A percentile compares a stretch with the other conserved stretches of the same genome.
phyloP scores from a whole-genome alignment of 1,284 basidiomycete species.

The Sphaerobolus stellatus region DNA sequence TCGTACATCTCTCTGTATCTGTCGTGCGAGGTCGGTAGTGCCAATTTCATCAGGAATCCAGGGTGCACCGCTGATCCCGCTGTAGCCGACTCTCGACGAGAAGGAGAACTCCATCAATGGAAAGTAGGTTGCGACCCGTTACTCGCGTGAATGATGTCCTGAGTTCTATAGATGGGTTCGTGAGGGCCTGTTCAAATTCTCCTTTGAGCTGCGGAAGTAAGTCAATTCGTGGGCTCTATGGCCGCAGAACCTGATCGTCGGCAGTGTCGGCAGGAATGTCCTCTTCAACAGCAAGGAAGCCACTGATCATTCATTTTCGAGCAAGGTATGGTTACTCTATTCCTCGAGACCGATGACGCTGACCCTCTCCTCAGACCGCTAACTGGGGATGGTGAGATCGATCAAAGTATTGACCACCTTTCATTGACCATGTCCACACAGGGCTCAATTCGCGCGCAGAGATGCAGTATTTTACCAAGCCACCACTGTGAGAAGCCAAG shows the following conservation, averaged over 20 bases:
- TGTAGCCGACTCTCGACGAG: slow-evolving; percentile 73
- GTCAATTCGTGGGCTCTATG: slow-evolving; percentile 16
- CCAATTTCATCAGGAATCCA: background rate
- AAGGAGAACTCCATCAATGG: slow-evolving; percentile 64
- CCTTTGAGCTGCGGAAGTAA: slow-evolving; percentile 76
- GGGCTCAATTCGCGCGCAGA: slow-evolving; percentile 79
- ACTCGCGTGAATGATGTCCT: background rate
- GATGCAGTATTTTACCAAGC: slow-evolving; percentile 70
- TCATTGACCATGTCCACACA: slow-evolving; percentile 29
- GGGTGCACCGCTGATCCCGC: slow-evolving; percentile 11
- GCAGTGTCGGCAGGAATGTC: slow-evolving; percentile 50
- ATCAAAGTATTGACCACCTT: background rate
- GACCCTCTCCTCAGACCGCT: slow-evolving; percentile 62
- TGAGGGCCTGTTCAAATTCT: slow-evolving; percentile 83
- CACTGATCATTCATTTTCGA: slow-evolving; percentile 79
- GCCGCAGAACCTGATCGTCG: slow-evolving; percentile 1
- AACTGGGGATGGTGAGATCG: slow-evolving; percentile 78
- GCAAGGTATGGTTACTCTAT: slow-evolving; percentile 51
- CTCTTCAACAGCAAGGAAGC: slow-evolving; percentile 74
- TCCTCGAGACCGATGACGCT: background rate
- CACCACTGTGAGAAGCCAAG: slow-evolving; percentile 51
- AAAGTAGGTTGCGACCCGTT: slow-evolving; percentile 38
- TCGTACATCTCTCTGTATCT: slow-evolving; percentile 73
- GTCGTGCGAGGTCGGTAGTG: slow-evolving; percentile 67
- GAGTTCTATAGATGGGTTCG: slow-evolving; percentile 62